Conservation (phyloP, 2,329 filamentous ascomycete species). For the Xylariales sp. region DNA sequence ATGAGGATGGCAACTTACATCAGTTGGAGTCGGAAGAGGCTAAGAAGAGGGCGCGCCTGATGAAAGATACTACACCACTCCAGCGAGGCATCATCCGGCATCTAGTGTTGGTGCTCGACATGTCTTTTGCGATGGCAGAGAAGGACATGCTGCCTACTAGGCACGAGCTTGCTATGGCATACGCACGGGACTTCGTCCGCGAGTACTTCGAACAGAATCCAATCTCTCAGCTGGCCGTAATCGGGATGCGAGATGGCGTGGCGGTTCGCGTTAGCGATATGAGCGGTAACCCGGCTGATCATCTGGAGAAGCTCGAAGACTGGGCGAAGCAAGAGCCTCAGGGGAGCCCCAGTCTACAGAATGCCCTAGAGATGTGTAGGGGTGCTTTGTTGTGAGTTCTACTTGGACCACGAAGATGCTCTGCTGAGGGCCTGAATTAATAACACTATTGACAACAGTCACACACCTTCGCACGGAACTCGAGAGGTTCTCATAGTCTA, state of each 20-base stretch:
- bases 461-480: slow-evolving; percentile 89
- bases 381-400: slow-evolving; percentile 77
- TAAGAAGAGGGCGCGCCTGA: slow-evolving; percentile 72
- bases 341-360: slow-evolving; percentile 80
- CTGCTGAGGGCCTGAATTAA: no score
- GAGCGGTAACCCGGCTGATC: slow-evolving; percentile 85
- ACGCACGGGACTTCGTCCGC: slow-evolving; percentile 80
- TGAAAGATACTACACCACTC: slow-evolving; percentile 90
- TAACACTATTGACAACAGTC: no score
- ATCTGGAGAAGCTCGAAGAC: slow-evolving; percentile 70
- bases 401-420: no score
- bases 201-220: slow-evolving; percentile 99
- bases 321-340: slow-evolving; percentile 64
- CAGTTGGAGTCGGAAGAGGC: slow-evolving; percentile 64
- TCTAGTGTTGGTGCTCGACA: slow-evolving; percentile 82
- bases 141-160: slow-evolving; percentile 90
- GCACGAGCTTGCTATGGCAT: slow-evolving; percentile 76
- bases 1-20: slow-evolving; percentile 73
- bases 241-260: slow-evolving; percentile 91
- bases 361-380: slow-evolving; percentile 91
- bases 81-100: slow-evolving; percentile 98
- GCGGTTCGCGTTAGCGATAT: slow-evolving; percentile 83
- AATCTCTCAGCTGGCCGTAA: slow-evolving; percentile 88
- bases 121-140: slow-evolving; percentile 90
- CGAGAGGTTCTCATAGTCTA: slow-evolving; percentile 89